Evolutionary conservation across 2,329 filamentous ascomycete genomes (phyloP).

Genomic region (Purpureocillium takamizusanense): DNA sequence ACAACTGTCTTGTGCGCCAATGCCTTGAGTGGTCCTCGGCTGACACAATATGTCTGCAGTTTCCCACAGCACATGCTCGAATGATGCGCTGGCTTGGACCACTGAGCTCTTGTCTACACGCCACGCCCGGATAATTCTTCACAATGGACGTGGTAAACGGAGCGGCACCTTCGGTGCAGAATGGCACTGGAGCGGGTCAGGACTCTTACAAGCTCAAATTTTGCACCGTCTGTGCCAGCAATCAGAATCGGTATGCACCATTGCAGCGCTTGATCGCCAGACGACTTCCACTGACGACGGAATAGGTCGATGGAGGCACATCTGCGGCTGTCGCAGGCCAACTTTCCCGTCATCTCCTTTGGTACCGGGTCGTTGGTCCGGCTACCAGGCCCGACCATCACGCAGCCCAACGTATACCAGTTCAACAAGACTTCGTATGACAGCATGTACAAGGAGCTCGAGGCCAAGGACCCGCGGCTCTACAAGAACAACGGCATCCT

Average conservation of each 20-base stretch:
- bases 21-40: neutral
- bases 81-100: conserved; percentile 12
- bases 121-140: conserved; percentile 5
- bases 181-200: conserved; percentile 38
- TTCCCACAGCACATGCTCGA: conserved; percentile 1
- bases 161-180: conserved; percentile 22
- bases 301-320: conserved; percentile 80
- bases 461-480: conserved; percentile 73
- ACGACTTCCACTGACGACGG: conserved; percentile 3
- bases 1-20: neutral
- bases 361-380: conserved; percentile 93
- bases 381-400: conserved; percentile 81
- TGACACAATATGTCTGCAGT: conserved; percentile 1
- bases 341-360: conserved; percentile 96
- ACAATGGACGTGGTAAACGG: conserved; percentile 36
- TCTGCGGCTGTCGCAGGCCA: conserved; percentile 73
- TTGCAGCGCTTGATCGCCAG: neutral
- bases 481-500: conserved; percentile 90
- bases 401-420: conserved; percentile 91
- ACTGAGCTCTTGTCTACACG: conserved; percentile 2
- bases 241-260: conserved; percentile 74
- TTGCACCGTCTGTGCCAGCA: conserved; percentile 97
- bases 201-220: conserved; percentile 84
- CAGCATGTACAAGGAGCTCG: conserved; percentile 86
- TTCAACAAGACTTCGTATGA: conserved; percentile 97